Evolutionary conservation across 768 basidiomycete genomes (phyloP).

Genomic region (Rhizopogon roseolus): DNA sequence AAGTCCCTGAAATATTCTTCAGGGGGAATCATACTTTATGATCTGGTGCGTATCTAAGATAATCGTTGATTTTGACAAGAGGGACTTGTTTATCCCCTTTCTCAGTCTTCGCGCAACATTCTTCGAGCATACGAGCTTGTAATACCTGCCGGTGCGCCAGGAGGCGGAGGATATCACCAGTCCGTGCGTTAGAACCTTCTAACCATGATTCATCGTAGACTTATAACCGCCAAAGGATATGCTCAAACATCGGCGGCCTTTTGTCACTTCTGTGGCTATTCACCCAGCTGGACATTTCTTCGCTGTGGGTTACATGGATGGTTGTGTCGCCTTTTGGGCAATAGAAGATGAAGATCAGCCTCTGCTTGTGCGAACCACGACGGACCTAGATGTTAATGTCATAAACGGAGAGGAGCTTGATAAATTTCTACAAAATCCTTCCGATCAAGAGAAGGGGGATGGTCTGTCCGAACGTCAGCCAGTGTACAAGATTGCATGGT

Average conservation of each 20-base stretch:
- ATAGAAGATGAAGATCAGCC: slow-evolving; percentile 74
- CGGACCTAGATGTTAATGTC: slow-evolving; percentile 49
- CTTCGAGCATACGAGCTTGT: slow-evolving; percentile 64
- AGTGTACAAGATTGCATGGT: slow-evolving; percentile 86
- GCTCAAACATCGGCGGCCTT: slow-evolving; percentile 62
- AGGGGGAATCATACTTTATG: slow-evolving; percentile 60
- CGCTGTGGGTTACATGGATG: slow-evolving; percentile 77
- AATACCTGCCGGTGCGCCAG: slow-evolving; percentile 77
- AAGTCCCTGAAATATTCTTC: slow-evolving; percentile 1
- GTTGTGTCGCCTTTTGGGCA: slow-evolving; percentile 81
- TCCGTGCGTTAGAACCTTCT: slow-evolving; percentile 29
- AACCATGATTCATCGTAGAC: neutral
- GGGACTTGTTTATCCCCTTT: neutral
- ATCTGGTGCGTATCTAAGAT: slow-evolving; percentile 38
- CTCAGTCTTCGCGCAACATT: slow-evolving; percentile 43
- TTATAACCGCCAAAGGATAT: slow-evolving; percentile 41
- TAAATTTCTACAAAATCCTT: slow-evolving; percentile 20
- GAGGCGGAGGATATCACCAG: slow-evolving; percentile 59
- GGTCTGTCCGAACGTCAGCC: slow-evolving; percentile 49
- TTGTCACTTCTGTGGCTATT: slow-evolving; percentile 67
- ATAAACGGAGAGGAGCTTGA: slow-evolving; percentile 48
- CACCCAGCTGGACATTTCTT: slow-evolving; percentile 77
- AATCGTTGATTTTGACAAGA: neutral
- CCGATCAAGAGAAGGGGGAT: slow-evolving; percentile 12
- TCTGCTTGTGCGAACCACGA: slow-evolving; percentile 66